phyloP scores from a whole-genome alignment of 208 protist species.

The Crithidia thermophila region DNA sequence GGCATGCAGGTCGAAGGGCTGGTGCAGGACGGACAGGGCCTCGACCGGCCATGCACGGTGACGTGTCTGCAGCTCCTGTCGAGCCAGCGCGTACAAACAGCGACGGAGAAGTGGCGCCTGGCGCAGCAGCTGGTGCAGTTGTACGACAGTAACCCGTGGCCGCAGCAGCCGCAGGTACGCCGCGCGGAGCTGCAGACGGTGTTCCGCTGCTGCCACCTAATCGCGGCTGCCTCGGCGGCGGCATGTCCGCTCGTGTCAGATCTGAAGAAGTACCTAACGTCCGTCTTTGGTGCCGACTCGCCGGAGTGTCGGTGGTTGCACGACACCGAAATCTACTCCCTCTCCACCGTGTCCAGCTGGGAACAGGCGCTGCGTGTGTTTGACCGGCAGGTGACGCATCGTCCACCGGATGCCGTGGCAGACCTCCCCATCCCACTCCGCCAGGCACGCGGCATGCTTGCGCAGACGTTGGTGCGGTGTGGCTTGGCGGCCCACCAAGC shows the following conservation, averaged over 20 bases:
- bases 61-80: conserved; percentile 77
- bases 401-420: conserved; percentile 37
- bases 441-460: conserved; percentile 48
- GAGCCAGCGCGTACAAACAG: conserved; percentile 32
- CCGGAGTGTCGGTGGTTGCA: conserved; percentile 69
- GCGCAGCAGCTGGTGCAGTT: conserved; percentile 35
- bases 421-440: conserved; percentile 69
- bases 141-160: conserved; percentile 76
- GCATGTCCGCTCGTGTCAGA: conserved; percentile 31
- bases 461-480: conserved; percentile 44
- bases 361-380: conserved; percentile 50
- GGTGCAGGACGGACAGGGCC: conserved; percentile 41
- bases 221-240: conserved; percentile 20
- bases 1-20: conserved; percentile 55
- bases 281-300: conserved; percentile 55
- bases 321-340: conserved; percentile 71
- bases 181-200: conserved; percentile 80
- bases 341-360: conserved; percentile 42
- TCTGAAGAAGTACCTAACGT: conserved; percentile 21
- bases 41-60: conserved; percentile 66
- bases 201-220: conserved; percentile 78
- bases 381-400: conserved; percentile 35
- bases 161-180: conserved; percentile 65
- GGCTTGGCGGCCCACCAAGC: conserved; percentile 9
- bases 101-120: conserved; percentile 37